Percentiles rank a stretch among this genome's conserved stretches.
Evolutionary conservation across 2,329 filamentous ascomycete genomes (phyloP).

Genomic region (Simplicillium sp.): DNA sequence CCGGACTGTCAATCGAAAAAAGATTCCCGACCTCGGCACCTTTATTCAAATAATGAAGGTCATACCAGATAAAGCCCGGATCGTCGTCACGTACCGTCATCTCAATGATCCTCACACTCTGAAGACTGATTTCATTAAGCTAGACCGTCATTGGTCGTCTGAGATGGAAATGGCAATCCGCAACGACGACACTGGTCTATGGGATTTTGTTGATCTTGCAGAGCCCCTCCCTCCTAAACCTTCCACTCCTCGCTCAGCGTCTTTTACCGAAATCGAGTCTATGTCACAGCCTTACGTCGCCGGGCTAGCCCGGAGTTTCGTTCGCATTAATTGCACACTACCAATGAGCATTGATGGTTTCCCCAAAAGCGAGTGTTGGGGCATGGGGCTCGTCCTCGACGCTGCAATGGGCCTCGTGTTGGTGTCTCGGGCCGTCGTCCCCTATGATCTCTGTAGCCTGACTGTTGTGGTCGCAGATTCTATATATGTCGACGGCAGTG

Average conservation of each 20-base stretch:
- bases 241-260: slow-evolving; percentile 66
- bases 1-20: slow-evolving; percentile 84
- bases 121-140: slow-evolving; percentile 82
- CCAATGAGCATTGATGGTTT: slow-evolving; percentile 95
- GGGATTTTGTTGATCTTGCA: slow-evolving; percentile 84
- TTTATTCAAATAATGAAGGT: slow-evolving; percentile 86
- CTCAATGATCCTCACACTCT: slow-evolving; percentile 88
- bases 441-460: slow-evolving; percentile 94
- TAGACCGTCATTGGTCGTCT: slow-evolving; percentile 91
- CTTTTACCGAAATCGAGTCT: slow-evolving; percentile 85
- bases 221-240: slow-evolving; percentile 68
- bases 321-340: slow-evolving; percentile 85
- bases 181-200: slow-evolving; percentile 82
- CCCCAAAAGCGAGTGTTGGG: slow-evolving; percentile 84
- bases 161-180: slow-evolving; percentile 89
- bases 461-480: slow-evolving; percentile 93
- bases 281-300: slow-evolving; percentile 81
- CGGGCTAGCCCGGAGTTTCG: slow-evolving; percentile 87
- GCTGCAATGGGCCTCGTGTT: slow-evolving; percentile 94
- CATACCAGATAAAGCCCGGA: slow-evolving; percentile 72
- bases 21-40: slow-evolving; percentile 74
- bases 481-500: slow-evolving; percentile 86
- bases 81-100: slow-evolving; percentile 93
- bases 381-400: slow-evolving; percentile 94
- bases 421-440: slow-evolving; percentile 86